phyloP scores from a whole-genome alignment of 192 early-diverging fungal species.

The Podila minutissima region DNA sequence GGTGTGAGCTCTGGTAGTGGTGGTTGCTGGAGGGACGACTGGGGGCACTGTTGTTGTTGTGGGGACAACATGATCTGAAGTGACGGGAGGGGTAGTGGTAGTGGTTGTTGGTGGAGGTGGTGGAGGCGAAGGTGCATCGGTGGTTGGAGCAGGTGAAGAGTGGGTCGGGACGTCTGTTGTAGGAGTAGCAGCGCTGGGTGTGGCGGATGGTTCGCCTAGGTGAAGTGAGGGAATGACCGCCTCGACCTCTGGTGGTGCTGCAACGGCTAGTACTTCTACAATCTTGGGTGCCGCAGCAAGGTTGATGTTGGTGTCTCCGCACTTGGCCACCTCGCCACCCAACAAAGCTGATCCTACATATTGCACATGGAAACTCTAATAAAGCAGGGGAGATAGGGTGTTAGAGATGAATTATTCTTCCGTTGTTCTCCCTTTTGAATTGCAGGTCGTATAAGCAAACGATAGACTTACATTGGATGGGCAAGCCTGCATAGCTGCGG shows the following conservation, averaged over 20 bases:
- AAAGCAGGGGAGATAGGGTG: neutral
- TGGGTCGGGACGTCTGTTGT: neutral
- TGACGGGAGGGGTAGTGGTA: neutral
- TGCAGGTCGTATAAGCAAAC: neutral
- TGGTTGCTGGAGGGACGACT: neutral
- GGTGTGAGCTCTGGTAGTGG: neutral
- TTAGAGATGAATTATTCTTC: neutral
- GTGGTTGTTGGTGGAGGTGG: conserved; percentile 1
- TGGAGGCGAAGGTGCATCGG: neutral
- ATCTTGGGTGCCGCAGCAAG: neutral
- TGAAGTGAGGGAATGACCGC: neutral
- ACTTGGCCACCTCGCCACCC: neutral
- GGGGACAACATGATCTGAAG: neutral
- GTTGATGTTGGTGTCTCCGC: conserved; percentile 3
- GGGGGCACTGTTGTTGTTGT: neutral
- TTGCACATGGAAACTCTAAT: conserved; percentile 14
- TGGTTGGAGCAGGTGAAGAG: neutral
- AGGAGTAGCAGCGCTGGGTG: neutral
- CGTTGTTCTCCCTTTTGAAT: neutral
- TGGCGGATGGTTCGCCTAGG: neutral
- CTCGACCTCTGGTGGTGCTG: neutral
- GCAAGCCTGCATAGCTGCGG: conserved; percentile 12
- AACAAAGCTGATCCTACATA: conserved; percentile 2
- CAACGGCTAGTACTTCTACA: neutral
- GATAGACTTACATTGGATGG: conserved; percentile 25